Evolutionary conservation across 371 early-diverging fungal genomes (phyloP).

Genomic region (Nematocida minor): DNA sequence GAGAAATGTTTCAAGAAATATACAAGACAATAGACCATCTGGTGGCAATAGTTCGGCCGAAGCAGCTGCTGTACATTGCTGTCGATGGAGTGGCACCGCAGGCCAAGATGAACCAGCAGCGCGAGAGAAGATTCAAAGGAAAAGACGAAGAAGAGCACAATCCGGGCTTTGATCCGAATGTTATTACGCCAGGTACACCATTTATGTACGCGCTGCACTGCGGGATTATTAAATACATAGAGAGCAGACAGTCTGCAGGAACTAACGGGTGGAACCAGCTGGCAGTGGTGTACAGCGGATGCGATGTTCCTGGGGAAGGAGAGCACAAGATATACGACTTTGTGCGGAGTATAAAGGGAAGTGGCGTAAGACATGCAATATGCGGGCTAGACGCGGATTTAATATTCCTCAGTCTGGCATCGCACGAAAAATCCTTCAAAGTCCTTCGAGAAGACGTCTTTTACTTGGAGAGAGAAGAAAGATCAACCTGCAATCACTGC

Average conservation of each 20-base stretch:
- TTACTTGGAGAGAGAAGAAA: slow-evolving; percentile 68
- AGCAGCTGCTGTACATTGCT: slow-evolving; percentile 87
- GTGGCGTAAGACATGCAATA: slow-evolving; percentile 78
- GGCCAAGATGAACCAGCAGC: slow-evolving; percentile 98
- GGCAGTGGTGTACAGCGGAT: slow-evolving; percentile 76
- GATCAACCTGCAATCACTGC: slow-evolving; percentile 72
- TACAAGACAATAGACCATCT: slow-evolving; percentile 75
- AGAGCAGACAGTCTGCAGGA: slow-evolving; percentile 76
- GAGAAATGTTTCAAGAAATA: slow-evolving; percentile 86
- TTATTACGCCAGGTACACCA: slow-evolving; percentile 97
- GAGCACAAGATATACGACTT: slow-evolving; percentile 99
- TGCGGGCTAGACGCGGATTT: slow-evolving; percentile 97
- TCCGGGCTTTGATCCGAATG: slow-evolving; percentile 82
- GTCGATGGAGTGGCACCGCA: slow-evolving; percentile 97
- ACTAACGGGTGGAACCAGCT: slow-evolving; percentile 76
- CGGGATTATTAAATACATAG: slow-evolving; percentile 77
- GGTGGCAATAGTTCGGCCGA: slow-evolving; percentile 78
- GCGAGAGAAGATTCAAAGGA: slow-evolving; percentile 88
- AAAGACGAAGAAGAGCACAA: slow-evolving; percentile 70
- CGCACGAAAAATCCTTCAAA: slow-evolving; percentile 88
- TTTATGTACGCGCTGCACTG: slow-evolving; percentile 87
- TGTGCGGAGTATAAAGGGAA: slow-evolving; percentile 75
- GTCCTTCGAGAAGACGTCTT: slow-evolving; percentile 92
- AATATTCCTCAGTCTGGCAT: slow-evolving; percentile 93
- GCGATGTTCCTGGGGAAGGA: slow-evolving; percentile 95